phyloP scores from a whole-genome alignment of 371 early-diverging fungal genomes.

The Choanephora cucurbitarum region DNA sequence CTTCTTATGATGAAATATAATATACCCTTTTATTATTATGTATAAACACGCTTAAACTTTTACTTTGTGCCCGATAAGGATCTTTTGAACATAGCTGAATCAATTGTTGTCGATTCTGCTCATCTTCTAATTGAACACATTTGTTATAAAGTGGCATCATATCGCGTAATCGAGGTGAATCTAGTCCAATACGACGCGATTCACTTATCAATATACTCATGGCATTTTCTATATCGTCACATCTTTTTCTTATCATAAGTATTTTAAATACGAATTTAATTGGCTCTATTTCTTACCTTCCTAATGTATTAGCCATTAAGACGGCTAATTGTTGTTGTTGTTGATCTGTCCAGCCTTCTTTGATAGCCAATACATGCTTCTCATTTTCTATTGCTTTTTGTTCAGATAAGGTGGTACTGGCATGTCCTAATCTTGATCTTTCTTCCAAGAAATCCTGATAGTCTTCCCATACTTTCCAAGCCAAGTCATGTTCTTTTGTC shows the following conservation, averaged over 20 bases:
- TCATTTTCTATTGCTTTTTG: conserved; percentile 19
- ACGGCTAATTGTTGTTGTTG: conserved; percentile 37
- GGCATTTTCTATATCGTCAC: conserved; percentile 34
- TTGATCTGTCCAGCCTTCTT: conserved; percentile 42
- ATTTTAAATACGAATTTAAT: no score
- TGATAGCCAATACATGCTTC: conserved; percentile 13
- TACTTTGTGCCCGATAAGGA: no score
- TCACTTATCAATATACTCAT: conserved; percentile 33
- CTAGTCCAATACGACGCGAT: conserved; percentile 21
- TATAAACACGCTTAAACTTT: no score
- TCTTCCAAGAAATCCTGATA: conserved; percentile 51
- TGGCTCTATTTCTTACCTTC: no score
- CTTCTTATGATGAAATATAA: conserved; percentile 6
- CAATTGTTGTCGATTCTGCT: conserved; percentile 40
- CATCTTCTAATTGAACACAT: conserved; percentile 57
- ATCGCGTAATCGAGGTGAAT: conserved; percentile 42
- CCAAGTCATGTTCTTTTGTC: conserved; percentile 43
- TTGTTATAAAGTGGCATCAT: conserved; percentile 55
- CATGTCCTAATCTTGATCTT: conserved; percentile 8
- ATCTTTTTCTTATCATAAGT: no score
- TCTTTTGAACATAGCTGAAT: conserved; percentile 39
- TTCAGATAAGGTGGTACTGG: conserved; percentile 8
- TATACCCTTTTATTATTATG: no score
- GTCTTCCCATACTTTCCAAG: conserved; percentile 60
- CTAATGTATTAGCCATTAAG: conserved; percentile 47